These are phyloP conservation scores for Gynostemma pentaphyllum DNA, from an alignment of 306 rosid species.

Conservation along the genomic window DNA sequence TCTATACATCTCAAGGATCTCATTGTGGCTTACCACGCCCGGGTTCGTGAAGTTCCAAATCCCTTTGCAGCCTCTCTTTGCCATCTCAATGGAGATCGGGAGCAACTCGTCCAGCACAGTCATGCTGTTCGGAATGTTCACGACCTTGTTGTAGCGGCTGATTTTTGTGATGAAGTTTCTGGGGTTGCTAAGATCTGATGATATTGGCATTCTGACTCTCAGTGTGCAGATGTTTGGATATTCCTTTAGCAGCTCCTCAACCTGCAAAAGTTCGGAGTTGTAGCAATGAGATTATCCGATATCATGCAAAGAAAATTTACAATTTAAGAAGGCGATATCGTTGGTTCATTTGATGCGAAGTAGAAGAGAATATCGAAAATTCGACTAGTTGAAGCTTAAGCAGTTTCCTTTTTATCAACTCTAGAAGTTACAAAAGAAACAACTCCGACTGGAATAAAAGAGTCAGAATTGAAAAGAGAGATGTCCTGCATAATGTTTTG, in stretches of 20 bases:
- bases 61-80: slow-evolving; percentile 46
- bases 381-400: background rate
- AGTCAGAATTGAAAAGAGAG: background rate
- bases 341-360: background rate
- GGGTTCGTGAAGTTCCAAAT: slow-evolving; percentile 84
- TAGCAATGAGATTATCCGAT: background rate
- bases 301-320: background rate
- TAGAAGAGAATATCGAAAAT: background rate
- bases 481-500: too few relatives aligned
- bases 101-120: slow-evolving; percentile 63
- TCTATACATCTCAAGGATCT: slow-evolving; percentile 48
- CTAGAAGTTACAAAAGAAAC: background rate
- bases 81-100: slow-evolving; percentile 63
- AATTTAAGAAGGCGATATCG: background rate
- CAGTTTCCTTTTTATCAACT: too few relatives aligned
- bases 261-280: slow-evolving; percentile 23
- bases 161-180: slow-evolving; percentile 73
- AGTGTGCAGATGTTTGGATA: slow-evolving; percentile 51
- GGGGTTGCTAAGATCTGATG: slow-evolving; percentile 60
- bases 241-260: slow-evolving; percentile 47
- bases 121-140: slow-evolving; percentile 67
- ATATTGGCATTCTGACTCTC: slow-evolving; percentile 69
- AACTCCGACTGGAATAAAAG: background rate
- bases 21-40: slow-evolving; percentile 60
- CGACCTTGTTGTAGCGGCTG: slow-evolving; percentile 45